Evolutionary conservation across 2,329 filamentous ascomycete genomes (phyloP), one percentile per base, ranked within the genome.

Genomic region (Fusarium sororula): DNA sequence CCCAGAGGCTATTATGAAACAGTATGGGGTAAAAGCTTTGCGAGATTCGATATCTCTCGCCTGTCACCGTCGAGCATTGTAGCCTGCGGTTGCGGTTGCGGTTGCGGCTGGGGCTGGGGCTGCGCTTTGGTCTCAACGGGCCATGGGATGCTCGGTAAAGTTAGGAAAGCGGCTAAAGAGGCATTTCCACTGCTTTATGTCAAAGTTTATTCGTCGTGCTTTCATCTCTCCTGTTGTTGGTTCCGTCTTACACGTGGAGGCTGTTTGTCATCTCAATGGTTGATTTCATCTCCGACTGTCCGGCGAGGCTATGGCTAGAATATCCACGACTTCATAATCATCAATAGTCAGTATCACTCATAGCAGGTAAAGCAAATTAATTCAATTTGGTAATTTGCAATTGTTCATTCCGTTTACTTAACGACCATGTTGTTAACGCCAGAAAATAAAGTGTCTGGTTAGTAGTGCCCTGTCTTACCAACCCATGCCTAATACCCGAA

Each of bases 11-110:
- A 77, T 78, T 78, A 78, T 76, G 76, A 78, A 78, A 78, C 76
- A 78, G 76, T 78, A 78, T 78, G 76, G 76, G 76, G 76, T 78
- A 78, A 78, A 75, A 75, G 61, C 37, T 42, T 67, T 68, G 50
- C 47, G 37, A 74, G 37, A 68, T 67, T 68, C 55, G 70, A 68
- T 77, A 78, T 78, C 75, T 78, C 76, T 78, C 73, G 18, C 73
- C 76, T 77, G 61, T 78, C 70, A 77, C 30, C 54, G 55, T 75
- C 38, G 28, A 78, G 75, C 41, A 66, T 66, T 74, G 45, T 37
- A 54, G 28, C 20, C 41, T 42, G 41, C 13, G 44, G 44, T 47
- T 50, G 47, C 28, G 47, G 28, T 30, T 56, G 14, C 22, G 47
- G 28, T n/a, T 56, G 14, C 15, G 47, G n/a, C n/a, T n/a, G n/a